Evolutionary conservation across 345 rosid genomes (phyloP).

Genomic region (Iberis pinnata): DNA sequence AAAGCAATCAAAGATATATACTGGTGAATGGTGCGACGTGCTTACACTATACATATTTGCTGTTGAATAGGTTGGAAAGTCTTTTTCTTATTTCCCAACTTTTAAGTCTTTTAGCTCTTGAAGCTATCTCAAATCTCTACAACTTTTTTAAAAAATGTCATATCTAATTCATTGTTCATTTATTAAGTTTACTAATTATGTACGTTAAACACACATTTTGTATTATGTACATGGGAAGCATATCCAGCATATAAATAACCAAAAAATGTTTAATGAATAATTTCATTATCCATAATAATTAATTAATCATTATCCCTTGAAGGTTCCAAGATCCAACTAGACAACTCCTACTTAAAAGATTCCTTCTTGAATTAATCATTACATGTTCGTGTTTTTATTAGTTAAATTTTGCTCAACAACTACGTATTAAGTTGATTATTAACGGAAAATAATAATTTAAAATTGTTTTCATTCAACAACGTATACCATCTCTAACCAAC

Average conservation of each 20-base stretch:
- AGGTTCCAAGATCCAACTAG: constrained; percentile 25
- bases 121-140: constrained; percentile 23
- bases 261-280: not conserved
- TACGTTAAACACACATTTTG: constrained; percentile 8
- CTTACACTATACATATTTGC: constrained; percentile 37
- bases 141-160: too few species aligned
- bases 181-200: constrained; percentile 5
- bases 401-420: constrained; percentile 25
- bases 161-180: too few species aligned
- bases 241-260: not conserved
- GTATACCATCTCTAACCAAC: constrained; percentile 32
- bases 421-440: constrained; percentile 18
- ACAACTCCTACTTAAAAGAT: constrained; percentile 18
- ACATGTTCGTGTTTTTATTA: constrained; percentile 15
- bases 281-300: constrained; percentile 11
- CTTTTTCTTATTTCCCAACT: constrained; percentile 52
- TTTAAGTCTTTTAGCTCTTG: constrained; percentile 29
- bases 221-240: constrained; percentile 11
- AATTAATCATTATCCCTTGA: constrained; percentile 10
- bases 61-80: constrained; percentile 67
- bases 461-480: constrained; percentile 15
- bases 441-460: not conserved
- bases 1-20: constrained; percentile 10
- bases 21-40: constrained; percentile 33
- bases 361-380: constrained; percentile 27